Evolutionary conservation across 306 rosid species (phyloP), one percentile per base, ranked within the genome.

Genomic region (Lupinus albus): DNA sequence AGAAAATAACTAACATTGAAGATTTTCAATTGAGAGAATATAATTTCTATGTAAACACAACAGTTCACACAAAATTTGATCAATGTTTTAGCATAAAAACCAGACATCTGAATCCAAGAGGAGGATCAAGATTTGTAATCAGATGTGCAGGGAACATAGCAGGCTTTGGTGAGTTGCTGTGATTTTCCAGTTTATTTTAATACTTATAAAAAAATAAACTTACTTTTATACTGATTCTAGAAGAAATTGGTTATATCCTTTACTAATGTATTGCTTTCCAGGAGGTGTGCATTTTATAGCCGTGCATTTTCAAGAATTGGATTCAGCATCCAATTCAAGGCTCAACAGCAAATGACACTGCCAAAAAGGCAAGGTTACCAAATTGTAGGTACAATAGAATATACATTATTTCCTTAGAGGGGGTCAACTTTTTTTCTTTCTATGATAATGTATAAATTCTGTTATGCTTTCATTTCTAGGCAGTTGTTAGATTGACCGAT

Each of bases 11-110:
- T 56, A 8, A 59, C 45, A 57, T 64, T 9, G 42, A 61, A 52
- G 60, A 32, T 16, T 64, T 56, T 18, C 25, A 9, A 39, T 68
- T 12, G 47, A 48, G 48, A 62, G 18, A 74, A 74, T 16, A 32
- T 7, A 46, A 57, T 66, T 35, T 52, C 61, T 4, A 15, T 36
- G 47, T 36, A 14, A 46, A 14, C 14, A 20, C n/a, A 65, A 28
- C 47, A 45, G 48, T n/a, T 53, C 35, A 32, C 33, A 32, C 17
- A 63, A 42, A 11, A 15, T 14, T 44, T 64, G 65, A 25, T 49
- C 11, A 20, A 54, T 54, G 32, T 32, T 64, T 32, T 15, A 25
- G 14, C 66, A 70, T 15, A 61, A 38, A 35, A 25, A 41, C 30
- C 30, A 17, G 44, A 68, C 12, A 55, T 30, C 56, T 15, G 28